Evolutionary conservation across 1,284 basidiomycete genomes (phyloP).

Genomic region (Ustilago cynodontis): DNA sequence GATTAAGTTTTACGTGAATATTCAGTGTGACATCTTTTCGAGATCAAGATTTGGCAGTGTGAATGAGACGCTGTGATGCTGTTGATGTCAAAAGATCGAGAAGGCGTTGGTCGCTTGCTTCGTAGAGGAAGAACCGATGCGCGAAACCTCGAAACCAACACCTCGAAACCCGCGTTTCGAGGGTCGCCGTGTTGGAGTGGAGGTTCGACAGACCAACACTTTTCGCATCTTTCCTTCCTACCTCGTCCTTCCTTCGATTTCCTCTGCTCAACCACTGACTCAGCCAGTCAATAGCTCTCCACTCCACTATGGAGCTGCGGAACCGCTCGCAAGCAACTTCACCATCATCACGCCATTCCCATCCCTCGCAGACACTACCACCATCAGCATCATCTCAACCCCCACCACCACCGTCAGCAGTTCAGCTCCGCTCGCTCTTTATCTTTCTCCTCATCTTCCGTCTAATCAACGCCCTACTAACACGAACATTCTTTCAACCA

Average conservation of each 20-base stretch:
- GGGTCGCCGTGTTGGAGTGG: not conserved
- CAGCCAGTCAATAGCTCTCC: not conserved
- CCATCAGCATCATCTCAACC: not conserved
- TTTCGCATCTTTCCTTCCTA: not conserved
- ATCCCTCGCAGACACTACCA: not conserved
- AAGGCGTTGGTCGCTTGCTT: no score
- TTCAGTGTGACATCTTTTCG: no score
- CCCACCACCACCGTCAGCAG: not conserved
- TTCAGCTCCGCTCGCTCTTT: slow-evolving; percentile 23
- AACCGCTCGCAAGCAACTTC: slow-evolving; percentile 7
- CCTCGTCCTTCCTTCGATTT: not conserved
- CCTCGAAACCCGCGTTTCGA: not conserved
- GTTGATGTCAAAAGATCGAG: no score
- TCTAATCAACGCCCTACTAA: slow-evolving; percentile 75
- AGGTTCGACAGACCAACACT: not conserved
- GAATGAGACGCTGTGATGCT: no score
- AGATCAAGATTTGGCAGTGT: no score
- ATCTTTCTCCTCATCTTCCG: slow-evolving; percentile 69
- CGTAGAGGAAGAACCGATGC: not conserved
- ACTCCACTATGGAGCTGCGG: slow-evolving; percentile 8
- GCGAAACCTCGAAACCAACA: not conserved
- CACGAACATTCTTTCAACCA: slow-evolving; percentile 92
- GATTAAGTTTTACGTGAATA: no score
- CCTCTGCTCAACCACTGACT: not conserved
- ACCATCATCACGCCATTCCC: not conserved